Evolutionary conservation across 345 rosid species (phyloP), one percentile per base, ranked within the genome.

Genomic region (Gossypium sturtianum): DNA sequence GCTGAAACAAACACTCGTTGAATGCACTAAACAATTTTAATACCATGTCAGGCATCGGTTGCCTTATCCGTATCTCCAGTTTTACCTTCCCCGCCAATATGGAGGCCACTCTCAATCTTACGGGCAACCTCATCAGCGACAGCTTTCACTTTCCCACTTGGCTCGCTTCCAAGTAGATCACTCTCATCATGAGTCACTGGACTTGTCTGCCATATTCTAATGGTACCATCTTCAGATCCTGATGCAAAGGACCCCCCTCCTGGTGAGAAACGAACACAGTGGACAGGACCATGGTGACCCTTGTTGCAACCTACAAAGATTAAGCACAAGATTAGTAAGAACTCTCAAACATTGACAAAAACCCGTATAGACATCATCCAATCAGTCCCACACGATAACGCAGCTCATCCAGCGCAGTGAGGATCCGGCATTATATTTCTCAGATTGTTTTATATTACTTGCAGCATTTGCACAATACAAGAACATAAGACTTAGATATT

Each of bases 231-330:
- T 87, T 96, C 99, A 0, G 99, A 96, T 77, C 99, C 99, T 0
- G 99, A 93, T 1, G 97, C 97, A 67, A 90, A 93, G 0, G 98
- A 93, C 78, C 89, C 97, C 61, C 98, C 99, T 27, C 92, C 97
- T 2, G 98, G 98, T 2, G 99, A 85, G 80, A 93, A 96, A 27
- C 97, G 91, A 47, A 93, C 87, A 10, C 97, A 96, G 49, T 96
- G 98, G 27, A 96, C 91, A 13, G 98, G 98, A 80, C 99, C 99
- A 22, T 93, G 99, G 79, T 96, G 99, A 72, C 99, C 99, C 83
- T 96, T 96, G 81, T 96, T 93, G 90, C 98, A 96, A 66, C 90
- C 98, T 95, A 74, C 82, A 82, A 43, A 53, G 79, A 78, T 77
- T 64, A 57, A 63, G 47, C 72, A 78, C 48, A 34, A 60, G 41